These are phyloP conservation scores for Orbilia javanica DNA, from an alignment of 2,329 filamentous ascomycete species.

Conservation along the genomic window DNA sequence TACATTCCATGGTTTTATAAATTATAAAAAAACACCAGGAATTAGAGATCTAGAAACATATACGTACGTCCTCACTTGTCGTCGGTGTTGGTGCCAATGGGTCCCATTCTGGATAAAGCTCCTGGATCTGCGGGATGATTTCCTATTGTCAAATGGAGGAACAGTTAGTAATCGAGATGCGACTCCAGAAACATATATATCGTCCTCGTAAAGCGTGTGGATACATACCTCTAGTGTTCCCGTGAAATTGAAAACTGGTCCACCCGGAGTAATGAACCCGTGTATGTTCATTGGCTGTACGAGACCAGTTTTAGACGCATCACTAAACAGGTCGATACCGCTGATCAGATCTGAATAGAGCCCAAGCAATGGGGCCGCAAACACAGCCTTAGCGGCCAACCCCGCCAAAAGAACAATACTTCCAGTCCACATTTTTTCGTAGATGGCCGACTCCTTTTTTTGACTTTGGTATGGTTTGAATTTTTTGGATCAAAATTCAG, in stretches of 20 bases:
- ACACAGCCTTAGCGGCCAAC: not conserved
- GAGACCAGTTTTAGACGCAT: not conserved
- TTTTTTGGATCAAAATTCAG: not conserved
- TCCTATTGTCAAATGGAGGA: conserved; percentile 13
- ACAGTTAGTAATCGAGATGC: not conserved
- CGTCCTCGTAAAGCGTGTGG: not conserved
- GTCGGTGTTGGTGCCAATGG: conserved; percentile 9
- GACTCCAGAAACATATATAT: no score
- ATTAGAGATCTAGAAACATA: not conserved
- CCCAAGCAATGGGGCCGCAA: not conserved
- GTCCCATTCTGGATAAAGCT: conserved; percentile 16
- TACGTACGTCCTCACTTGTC: not conserved
- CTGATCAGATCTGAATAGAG: not conserved
- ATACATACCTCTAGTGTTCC: not conserved
- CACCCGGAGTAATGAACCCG: conserved; percentile 4
- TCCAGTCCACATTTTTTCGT: conserved; percentile 3
- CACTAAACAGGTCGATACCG: conserved; percentile 5
- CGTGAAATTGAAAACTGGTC: conserved; percentile 13
- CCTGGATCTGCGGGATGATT: conserved; percentile 8
- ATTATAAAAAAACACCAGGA: no score
- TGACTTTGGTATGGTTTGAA: not conserved
- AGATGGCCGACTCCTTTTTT: not conserved
- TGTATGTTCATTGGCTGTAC: not conserved
- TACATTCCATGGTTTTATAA: no score
- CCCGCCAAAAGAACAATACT: conserved; percentile 1